Evolutionary conservation across 768 basidiomycete genomes (phyloP).

Genomic region (Sutorius australiensis): DNA sequence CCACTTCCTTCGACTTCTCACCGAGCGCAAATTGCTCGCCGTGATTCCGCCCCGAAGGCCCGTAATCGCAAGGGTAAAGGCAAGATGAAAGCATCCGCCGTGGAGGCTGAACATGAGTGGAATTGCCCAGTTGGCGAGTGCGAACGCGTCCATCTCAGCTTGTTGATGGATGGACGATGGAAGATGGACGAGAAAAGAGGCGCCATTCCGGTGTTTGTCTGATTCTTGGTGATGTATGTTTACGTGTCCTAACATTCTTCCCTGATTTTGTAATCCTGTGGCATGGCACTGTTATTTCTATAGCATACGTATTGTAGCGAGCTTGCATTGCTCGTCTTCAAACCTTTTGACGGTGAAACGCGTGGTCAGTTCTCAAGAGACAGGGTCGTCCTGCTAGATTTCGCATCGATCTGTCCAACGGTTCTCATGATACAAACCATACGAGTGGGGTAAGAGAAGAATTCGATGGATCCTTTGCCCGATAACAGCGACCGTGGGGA

Average conservation of each 20-base stretch:
- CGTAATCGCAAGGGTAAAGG: constrained; percentile 31
- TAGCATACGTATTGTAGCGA: constrained; percentile 15
- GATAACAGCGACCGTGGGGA: neutral
- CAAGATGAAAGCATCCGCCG: constrained; percentile 35
- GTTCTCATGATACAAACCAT: constrained; percentile 1
- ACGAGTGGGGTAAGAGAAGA: neutral
- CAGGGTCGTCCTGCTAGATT: neutral
- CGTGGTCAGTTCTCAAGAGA: neutral
- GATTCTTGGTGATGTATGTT: constrained; percentile 19
- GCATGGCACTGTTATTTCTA: constrained; percentile 1
- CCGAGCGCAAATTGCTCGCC: constrained; percentile 8
- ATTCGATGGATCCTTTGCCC: neutral
- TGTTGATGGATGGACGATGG: constrained; percentile 59
- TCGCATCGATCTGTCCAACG: neutral
- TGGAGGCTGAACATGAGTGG: constrained; percentile 56
- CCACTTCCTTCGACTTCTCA: constrained; percentile 2
- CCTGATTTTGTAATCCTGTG: neutral
- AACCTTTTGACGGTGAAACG: neutral
- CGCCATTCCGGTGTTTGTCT: constrained; percentile 39
- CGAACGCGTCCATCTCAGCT: constrained; percentile 49
- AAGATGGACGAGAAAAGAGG: constrained; percentile 48
- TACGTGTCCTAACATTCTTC: constrained; percentile 10
- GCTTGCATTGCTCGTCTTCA: neutral
- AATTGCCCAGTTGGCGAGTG: constrained; percentile 62
- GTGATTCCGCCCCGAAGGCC: neutral